Evolutionary conservation across 441 rosid species (phyloP), one percentile per base, ranked within the genome.

Genomic region (Sinapis alba): DNA sequence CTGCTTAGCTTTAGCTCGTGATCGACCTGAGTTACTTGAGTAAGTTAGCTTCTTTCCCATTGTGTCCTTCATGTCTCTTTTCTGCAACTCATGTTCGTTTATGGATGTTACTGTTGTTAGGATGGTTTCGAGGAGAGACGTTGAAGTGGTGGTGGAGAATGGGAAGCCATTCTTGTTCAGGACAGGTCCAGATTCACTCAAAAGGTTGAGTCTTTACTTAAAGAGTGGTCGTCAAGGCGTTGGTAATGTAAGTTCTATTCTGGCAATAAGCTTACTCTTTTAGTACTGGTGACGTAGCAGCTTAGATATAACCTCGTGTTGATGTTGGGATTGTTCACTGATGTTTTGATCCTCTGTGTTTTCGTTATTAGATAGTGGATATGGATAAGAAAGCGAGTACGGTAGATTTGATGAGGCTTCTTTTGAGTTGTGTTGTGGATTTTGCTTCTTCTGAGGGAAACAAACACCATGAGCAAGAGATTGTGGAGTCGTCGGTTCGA

Each of bases 391-490:
- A n/a, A n/a, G 84, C 89, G 20, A 83, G 69, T 65, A 85, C 83
- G n/a, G 75, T 88, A 47, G 99, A 95, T 82, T 78, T 95, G 82
- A 88, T 89, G 93, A 92, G 77, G 83, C 83, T 82, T 85, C 71
- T 95, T 58, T 77, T 95, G 83, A 88, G 92, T 79, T 88, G 81
- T 81, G 89, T 86, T 56, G 81, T 89, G 84, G 83, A 73, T 79
- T 51, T 57, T 63, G 45, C 80, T 63, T 72, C 80, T 53, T 59
- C 79, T 34, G 87, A 74, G 54, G 63, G 69, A 73, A 75, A 66
- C 16, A 81, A 64, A 73, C 51, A 71, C 36, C 76, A 74, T 27
- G 79, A 70, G 75, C 65, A 60, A 58, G 90, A 82, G 50, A 72
- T 68, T 75, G 79, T 88, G 65, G 88, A 81, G 68, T 72, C 84